Conservation (phyloP, 139 green algal genomes). For the Tetradesmus lagerheimii region DNA sequence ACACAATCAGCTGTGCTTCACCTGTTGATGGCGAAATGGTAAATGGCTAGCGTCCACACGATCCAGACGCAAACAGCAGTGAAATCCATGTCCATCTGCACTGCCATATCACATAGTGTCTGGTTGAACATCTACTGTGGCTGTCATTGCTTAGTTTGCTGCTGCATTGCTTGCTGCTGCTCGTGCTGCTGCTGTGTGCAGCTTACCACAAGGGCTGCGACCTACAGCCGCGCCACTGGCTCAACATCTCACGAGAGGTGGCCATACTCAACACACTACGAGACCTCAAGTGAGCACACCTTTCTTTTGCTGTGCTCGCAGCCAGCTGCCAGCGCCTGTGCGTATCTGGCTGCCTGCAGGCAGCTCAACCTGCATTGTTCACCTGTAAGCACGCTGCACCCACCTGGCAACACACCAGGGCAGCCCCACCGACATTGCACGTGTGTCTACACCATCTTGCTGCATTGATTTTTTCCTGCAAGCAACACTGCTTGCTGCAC, state of each 20-base stretch:
- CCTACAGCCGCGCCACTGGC: conserved; percentile 23
- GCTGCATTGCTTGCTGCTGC: neutral
- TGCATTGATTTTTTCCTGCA: too few relatives aligned
- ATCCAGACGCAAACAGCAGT: too few relatives aligned
- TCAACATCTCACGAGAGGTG: conserved; percentile 39
- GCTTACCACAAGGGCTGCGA: conserved; percentile 36
- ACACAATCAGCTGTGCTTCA: neutral
- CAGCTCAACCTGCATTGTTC: too few relatives aligned
- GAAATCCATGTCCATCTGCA: too few relatives aligned
- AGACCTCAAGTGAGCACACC: neutral
- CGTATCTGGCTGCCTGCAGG: neutral
- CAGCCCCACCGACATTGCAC: neutral
- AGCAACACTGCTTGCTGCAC: too few relatives aligned
- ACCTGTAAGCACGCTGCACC: too few relatives aligned
- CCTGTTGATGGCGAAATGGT: too few relatives aligned
- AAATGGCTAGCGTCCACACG: too few relatives aligned
- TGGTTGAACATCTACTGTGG: too few relatives aligned
- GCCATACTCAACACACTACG: neutral
- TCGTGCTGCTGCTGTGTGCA: neutral
- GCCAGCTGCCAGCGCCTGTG: neutral
- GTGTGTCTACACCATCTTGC: neutral
- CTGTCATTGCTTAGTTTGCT: neutral
- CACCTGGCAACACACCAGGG: neutral
- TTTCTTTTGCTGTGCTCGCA: neutral
- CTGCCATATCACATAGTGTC: too few relatives aligned